phyloP scores from a whole-genome alignment of 1,284 basidiomycete species.

The Ustilago tritici region DNA sequence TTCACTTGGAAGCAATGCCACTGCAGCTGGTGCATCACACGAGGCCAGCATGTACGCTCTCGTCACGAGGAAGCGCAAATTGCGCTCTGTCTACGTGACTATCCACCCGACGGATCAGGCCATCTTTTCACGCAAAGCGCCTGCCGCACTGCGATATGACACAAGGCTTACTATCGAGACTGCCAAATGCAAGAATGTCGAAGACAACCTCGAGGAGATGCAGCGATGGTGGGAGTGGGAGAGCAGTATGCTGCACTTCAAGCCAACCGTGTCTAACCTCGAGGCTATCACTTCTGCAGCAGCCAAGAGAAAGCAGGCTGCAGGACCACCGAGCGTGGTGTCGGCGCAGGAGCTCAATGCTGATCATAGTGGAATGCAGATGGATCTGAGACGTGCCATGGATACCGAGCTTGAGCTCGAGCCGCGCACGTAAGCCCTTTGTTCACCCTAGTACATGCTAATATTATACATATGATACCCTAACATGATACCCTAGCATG shows the following conservation, averaged over 20 bases:
- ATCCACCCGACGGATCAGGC: slow-evolving; percentile 47
- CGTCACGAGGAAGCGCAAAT: slow-evolving; percentile 49
- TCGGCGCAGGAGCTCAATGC: slow-evolving; percentile 50
- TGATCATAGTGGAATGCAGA: slow-evolving; percentile 47
- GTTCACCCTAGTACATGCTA: not conserved
- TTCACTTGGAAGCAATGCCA: slow-evolving; percentile 27
- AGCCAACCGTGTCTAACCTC: slow-evolving; percentile 50
- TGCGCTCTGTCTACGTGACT: slow-evolving; percentile 50
- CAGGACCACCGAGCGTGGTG: slow-evolving; percentile 28
- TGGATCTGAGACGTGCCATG: slow-evolving; percentile 42
- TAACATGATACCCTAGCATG: not conserved
- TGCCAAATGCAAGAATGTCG: slow-evolving; percentile 41
- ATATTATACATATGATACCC: slow-evolving; percentile 11
- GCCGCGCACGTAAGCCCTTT: slow-evolving; percentile 15
- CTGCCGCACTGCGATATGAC: slow-evolving; percentile 39
- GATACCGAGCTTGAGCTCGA: slow-evolving; percentile 48
- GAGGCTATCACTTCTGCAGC: slow-evolving; percentile 42
- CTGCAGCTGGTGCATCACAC: slow-evolving; percentile 25
- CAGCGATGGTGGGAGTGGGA: slow-evolving; percentile 56
- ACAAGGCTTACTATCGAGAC: slow-evolving; percentile 47
- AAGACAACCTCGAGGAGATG: slow-evolving; percentile 53
- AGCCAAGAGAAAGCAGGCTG: slow-evolving; percentile 35
- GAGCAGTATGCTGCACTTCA: slow-evolving; percentile 48
- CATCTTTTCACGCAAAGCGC: slow-evolving; percentile 52
- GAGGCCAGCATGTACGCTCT: slow-evolving; percentile 48